Evolutionary conservation across 2,329 filamentous ascomycete genomes (phyloP).

Genomic region (Aspergillus sp.): DNA sequence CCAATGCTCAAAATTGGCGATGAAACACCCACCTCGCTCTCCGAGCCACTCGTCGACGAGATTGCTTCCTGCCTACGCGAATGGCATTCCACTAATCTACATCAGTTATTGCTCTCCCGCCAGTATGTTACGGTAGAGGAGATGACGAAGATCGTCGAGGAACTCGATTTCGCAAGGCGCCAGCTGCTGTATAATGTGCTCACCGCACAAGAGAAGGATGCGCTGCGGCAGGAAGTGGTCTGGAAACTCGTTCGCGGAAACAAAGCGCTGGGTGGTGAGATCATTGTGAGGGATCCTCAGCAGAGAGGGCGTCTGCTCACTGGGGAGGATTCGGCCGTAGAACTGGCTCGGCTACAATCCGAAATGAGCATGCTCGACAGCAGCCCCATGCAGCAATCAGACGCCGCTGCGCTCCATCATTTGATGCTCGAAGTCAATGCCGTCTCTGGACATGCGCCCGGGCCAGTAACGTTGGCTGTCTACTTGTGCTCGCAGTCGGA

Average conservation of each 20-base stretch:
- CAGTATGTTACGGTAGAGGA: conserved; percentile 80
- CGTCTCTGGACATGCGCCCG: conserved; percentile 74
- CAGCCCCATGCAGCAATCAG: conserved; percentile 68
- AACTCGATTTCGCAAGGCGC: conserved; percentile 80
- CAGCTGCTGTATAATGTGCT: conserved; percentile 94
- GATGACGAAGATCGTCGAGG: conserved; percentile 75
- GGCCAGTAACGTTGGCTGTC: conserved; percentile 73
- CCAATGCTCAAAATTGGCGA: conserved; percentile 98
- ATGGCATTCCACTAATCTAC: conserved; percentile 97
- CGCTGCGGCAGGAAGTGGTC: conserved; percentile 82
- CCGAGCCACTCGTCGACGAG: conserved; percentile 93
- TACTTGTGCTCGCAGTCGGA: conserved; percentile 74
- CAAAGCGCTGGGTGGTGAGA: conserved; percentile 88
- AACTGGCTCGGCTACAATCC: conserved; percentile 87
- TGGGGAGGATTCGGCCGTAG: conserved; percentile 88
- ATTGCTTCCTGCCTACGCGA: conserved; percentile 95
- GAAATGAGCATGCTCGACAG: conserved; percentile 92
- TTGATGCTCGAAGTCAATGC: conserved; percentile 84
- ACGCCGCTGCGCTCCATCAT: conserved; percentile 72
- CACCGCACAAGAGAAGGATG: conserved; percentile 79
- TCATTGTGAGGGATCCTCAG: conserved; percentile 88
- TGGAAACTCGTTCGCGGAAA: conserved; percentile 95
- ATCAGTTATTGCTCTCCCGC: conserved; percentile 81
- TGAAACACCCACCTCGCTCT: conserved; percentile 84
- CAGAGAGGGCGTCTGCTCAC: conserved; percentile 84